phyloP scores from a whole-genome alignment of 306 rosid genomes.

The Citrullus amarus region DNA sequence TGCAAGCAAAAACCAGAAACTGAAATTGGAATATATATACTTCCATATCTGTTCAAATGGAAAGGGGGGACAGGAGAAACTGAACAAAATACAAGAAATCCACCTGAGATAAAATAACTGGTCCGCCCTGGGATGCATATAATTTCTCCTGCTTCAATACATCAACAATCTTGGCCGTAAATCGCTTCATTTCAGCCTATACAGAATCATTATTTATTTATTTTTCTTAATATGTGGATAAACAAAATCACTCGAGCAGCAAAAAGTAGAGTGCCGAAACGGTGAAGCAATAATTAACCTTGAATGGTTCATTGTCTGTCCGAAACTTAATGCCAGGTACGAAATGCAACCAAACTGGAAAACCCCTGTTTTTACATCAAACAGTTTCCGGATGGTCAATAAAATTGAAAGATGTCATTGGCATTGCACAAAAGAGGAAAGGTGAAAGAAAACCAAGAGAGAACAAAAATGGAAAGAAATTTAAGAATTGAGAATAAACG shows the following conservation, averaged over 20 bases:
- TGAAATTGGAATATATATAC: background rate
- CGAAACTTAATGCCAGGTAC: conserved; percentile 66
- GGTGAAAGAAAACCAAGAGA: background rate
- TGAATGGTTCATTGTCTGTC: conserved; percentile 69
- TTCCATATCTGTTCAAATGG: background rate
- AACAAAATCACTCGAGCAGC: background rate
- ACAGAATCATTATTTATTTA: background rate
- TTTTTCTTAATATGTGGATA: background rate
- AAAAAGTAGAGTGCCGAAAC: background rate
- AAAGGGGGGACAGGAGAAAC: background rate
- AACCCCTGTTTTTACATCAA: conserved; percentile 45
- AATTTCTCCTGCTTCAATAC: conserved; percentile 77
- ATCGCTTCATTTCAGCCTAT: conserved; percentile 85
- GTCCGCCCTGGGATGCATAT: conserved; percentile 92
- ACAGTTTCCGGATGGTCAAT: background rate
- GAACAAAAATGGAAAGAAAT: background rate
- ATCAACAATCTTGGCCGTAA: conserved; percentile 71
- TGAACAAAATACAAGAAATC: background rate
- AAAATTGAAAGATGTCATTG: background rate
- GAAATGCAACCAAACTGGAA: conserved; percentile 85
- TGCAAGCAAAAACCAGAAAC: background rate
- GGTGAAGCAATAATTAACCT: conserved; percentile 29
- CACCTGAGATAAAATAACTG: conserved; percentile 92
- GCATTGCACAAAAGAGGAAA: background rate
- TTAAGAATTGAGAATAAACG: background rate